Conservation (phyloP, 805 yeast genomes). For the Yarrowia sp. region DNA sequence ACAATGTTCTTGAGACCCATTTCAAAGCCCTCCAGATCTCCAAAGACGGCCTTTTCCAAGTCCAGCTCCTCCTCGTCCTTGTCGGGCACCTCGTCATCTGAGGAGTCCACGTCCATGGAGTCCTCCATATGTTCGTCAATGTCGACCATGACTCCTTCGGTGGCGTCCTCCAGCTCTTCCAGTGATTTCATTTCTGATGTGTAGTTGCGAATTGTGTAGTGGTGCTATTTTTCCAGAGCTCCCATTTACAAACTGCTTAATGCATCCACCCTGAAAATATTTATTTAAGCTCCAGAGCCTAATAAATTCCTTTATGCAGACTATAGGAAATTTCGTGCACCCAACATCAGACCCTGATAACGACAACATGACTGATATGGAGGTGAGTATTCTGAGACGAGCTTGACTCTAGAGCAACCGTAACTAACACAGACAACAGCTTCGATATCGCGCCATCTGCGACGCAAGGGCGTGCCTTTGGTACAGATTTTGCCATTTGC, state of each 20-base stretch:
- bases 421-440: conserved; percentile 29
- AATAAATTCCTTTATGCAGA: neutral
- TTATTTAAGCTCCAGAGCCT: conserved; percentile 8
- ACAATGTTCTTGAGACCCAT: conserved; percentile 58
- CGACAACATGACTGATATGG: conserved; percentile 16
- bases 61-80: conserved; percentile 81
- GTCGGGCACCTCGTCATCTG: conserved; percentile 46
- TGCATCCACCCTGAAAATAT: conserved; percentile 16
- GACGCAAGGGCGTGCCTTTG: conserved; percentile 32
- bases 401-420: neutral
- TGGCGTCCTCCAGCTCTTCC: conserved; percentile 22
- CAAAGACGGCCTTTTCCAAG: conserved; percentile 83
- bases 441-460: conserved; percentile 33
- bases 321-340: neutral
- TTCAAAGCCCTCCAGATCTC: conserved; percentile 76
- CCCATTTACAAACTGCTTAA: neutral
- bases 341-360: neutral
- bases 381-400: neutral
- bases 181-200: neutral
- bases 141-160: conserved; percentile 21
- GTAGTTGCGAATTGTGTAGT: neutral
- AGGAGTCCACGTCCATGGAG: conserved; percentile 25
- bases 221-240: neutral
- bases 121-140: conserved; percentile 24
- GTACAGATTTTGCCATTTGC: conserved; percentile 31